phyloP scores from a whole-genome alignment of 2,329 filamentous ascomycete species.

The Apiospora saccharicola region DNA sequence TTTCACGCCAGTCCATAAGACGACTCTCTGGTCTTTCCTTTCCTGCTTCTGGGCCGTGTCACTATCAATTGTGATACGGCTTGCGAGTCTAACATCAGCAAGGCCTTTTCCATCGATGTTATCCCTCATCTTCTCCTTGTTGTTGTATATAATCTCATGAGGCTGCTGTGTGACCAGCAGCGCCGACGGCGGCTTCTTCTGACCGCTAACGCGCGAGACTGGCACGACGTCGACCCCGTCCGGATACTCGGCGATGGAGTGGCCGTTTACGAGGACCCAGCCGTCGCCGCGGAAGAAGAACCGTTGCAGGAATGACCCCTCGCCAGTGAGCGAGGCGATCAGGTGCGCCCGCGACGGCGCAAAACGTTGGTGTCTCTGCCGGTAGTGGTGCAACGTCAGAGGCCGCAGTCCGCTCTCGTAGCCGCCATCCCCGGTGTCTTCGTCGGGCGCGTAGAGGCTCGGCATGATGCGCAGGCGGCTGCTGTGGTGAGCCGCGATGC shows the following conservation, averaged over 20 bases:
- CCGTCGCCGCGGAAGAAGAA: conserved; percentile 51
- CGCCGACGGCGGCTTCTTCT: not conserved
- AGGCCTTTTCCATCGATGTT: conserved; percentile 25
- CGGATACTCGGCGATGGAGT: conserved; percentile 53
- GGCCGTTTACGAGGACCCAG: conserved; percentile 57
- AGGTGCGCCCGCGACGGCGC: conserved; percentile 51
- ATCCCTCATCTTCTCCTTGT: not conserved
- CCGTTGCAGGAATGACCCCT: conserved; percentile 55
- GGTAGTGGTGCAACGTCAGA: conserved; percentile 50
- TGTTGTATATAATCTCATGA: not conserved
- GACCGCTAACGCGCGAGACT: conserved; percentile 18
- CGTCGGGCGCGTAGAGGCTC: conserved; percentile 50
- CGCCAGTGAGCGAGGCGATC: conserved; percentile 52
- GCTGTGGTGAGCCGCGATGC: conserved; percentile 45
- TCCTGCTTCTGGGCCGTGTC: conserved; percentile 35
- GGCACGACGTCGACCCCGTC: conserved; percentile 41
- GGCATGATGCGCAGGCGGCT: conserved; percentile 51
- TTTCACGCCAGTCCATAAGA: conserved; percentile 46
- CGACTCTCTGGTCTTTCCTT: conserved; percentile 38
- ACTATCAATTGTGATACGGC: conserved; percentile 5
- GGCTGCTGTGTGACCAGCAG: conserved; percentile 27
- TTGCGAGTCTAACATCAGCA: conserved; percentile 36
- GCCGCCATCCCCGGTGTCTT: conserved; percentile 39
- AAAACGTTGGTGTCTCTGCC: conserved; percentile 46
- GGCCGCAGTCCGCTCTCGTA: conserved; percentile 52